Evolutionary conservation across 2,329 filamentous ascomycete species (phyloP), one percentile per base, ranked within the genome.

Genomic region (Alternaria triticimaculans): DNA sequence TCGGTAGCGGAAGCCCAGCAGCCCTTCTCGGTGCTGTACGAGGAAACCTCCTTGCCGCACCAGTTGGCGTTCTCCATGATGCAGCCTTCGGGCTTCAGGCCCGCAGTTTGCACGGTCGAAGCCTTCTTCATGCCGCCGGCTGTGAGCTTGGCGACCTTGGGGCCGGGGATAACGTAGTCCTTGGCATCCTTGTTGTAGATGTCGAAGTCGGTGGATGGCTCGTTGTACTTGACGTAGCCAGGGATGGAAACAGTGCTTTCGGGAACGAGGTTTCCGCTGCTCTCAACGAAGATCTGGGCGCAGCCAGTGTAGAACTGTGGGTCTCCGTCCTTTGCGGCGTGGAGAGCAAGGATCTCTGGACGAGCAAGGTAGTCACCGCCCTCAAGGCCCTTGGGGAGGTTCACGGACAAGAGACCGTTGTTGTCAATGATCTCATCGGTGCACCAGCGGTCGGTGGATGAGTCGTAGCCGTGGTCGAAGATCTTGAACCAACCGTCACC

Each of bases 401-500:
- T 80, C 62, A 92, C 84, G 5, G 87, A 88, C 12, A 93, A 80
- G 18, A 88, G 83, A 14, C 90, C 90, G 21, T 88, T 84, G 78
- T 88, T 88, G 58, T 81, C 83, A 62, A 90, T 90, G 62, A 94
- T 83, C 64, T 87, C 88, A 73, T 92, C 87, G 4, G 89, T 90
- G 79, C 91, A 93, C 90, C 91, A 94, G 75, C 87, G 82, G 26
- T 82, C 77, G 2, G 82, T 82, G 6, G 76, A 69, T 6, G 80
- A 76, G 70, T 91, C 84, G 79, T 91, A 92, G 49, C 89, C 90
- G 55, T 90, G 85, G 62, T 92, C 86, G 83, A 86, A 92, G 75
- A 94, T 87, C 84, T 93, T 93, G 85, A 94, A 92, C 92, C 91
- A 94, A 43, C 91, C 91, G 55, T 84, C 81, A 5, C 91, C 90